These are phyloP conservation scores for Kazachstania bromeliacearum DNA, from an alignment of 805 yeast species.

Conservation along the genomic window DNA sequence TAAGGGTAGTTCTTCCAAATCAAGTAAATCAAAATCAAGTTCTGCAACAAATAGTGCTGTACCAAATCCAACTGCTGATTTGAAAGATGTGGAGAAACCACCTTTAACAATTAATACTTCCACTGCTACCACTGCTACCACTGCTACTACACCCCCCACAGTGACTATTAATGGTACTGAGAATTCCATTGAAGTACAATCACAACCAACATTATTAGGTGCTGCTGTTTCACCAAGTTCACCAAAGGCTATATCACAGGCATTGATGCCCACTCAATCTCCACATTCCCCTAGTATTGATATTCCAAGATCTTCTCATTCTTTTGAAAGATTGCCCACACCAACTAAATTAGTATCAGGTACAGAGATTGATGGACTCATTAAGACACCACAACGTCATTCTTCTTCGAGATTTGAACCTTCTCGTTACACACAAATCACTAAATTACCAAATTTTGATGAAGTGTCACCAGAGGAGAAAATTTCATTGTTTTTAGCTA, in stretches of 20 bases:
- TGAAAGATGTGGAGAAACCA: background rate
- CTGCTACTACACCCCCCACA: slow-evolving; percentile 4
- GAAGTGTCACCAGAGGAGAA: slow-evolving; percentile 81
- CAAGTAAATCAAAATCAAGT: background rate
- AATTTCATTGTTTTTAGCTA: slow-evolving; percentile 62
- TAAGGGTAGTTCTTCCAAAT: background rate
- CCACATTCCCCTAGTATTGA: slow-evolving; percentile 24
- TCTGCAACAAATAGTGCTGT: background rate
- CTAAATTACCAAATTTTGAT: slow-evolving; percentile 74
- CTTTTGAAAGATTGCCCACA: slow-evolving; percentile 48
- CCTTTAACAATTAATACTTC: slow-evolving; percentile 4
- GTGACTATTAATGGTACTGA: background rate
- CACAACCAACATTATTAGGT: slow-evolving; percentile 23
- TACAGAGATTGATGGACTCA: slow-evolving; percentile 61
- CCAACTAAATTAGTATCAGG: slow-evolving; percentile 49
- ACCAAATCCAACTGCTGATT: slow-evolving; percentile 3
- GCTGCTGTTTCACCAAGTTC: slow-evolving; percentile 20
- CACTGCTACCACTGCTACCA: background rate
- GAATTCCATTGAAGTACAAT: no score
- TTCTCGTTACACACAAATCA: slow-evolving; percentile 52
- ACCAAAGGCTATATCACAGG: slow-evolving; percentile 2
- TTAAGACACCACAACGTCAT: slow-evolving; percentile 81
- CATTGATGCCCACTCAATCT: background rate
- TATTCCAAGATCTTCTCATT: slow-evolving; percentile 37
- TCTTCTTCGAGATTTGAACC: slow-evolving; percentile 88